Conservation (phyloP, 441 rosid species). For the Erysimum cheiri region DNA sequence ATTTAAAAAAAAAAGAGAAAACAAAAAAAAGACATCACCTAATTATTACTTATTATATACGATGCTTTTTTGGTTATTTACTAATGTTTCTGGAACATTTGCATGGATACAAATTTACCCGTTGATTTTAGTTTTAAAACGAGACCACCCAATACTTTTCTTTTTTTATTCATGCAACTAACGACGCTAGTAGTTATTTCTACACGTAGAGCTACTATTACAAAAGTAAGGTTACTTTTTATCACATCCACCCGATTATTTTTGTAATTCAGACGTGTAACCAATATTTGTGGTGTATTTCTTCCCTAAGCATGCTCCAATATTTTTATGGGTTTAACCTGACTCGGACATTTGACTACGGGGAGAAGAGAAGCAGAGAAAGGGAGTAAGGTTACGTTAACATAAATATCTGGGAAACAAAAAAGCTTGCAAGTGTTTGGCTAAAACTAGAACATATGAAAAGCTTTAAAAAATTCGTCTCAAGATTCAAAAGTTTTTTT, state of each 20-base stretch:
- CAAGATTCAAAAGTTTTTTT: constrained; percentile 10
- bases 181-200: no score
- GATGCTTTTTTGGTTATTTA: not conserved
- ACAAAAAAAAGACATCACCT: no score
- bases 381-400: constrained; percentile 10
- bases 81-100: no score
- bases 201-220: not conserved
- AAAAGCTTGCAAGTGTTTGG: constrained; percentile 20
- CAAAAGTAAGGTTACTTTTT: not conserved
- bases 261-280: not conserved
- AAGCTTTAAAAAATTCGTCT: constrained; percentile 12
- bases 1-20: no score
- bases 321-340: not conserved
- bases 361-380: constrained; percentile 2
- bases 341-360: constrained; percentile 9
- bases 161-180: no score
- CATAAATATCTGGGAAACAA: constrained; percentile 4
- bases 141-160: no score
- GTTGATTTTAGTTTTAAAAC: no score
- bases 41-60: no score
- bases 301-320: not conserved
- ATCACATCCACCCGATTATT: not conserved
- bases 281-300: not conserved
- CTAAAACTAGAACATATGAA: constrained; percentile 28
- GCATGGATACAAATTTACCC: no score